Evolutionary conservation across 176 grass and related monocot genomes (phyloP).

Genomic region (Olyra latifolia): DNA sequence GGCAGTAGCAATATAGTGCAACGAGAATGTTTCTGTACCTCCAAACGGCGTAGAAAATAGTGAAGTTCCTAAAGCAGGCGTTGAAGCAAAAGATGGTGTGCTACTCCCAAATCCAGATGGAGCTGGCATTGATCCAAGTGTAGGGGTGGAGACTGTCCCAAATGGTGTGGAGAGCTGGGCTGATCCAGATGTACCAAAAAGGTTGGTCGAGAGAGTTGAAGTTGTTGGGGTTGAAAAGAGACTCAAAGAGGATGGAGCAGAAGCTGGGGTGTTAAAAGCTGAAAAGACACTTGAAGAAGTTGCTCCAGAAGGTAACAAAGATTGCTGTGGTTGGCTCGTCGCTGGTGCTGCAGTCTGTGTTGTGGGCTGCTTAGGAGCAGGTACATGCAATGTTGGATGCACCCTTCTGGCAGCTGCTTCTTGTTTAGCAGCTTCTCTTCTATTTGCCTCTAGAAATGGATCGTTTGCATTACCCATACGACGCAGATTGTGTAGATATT

Average conservation of each 20-base stretch:
- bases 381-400: conserved; percentile 90
- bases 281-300: conserved; percentile 52
- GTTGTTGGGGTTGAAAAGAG: conserved; percentile 80
- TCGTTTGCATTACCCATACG: conserved; percentile 60
- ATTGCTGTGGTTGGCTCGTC: conserved; percentile 46
- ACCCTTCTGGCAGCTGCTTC: conserved; percentile 87
- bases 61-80: conserved; percentile 50
- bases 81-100: conserved; percentile 57
- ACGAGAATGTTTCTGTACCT: conserved; percentile 44
- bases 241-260: conserved; percentile 56
- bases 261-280: conserved; percentile 52
- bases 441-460: conserved; percentile 96
- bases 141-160: conserved; percentile 65
- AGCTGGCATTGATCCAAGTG: conserved; percentile 56
- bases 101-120: conserved; percentile 66
- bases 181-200: conserved; percentile 68
- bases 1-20: not conserved
- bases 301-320: conserved; percentile 42
- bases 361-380: conserved; percentile 55
- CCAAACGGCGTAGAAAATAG: conserved; percentile 74
- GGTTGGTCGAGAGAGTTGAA: conserved; percentile 52
- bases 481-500: conserved; percentile 68
- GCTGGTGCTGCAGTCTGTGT: conserved; percentile 44
- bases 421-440: conserved; percentile 85
- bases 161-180: conserved; percentile 71